Conservation (phyloP, 208 protist species). For the Novymonas esmeraldas region DNA sequence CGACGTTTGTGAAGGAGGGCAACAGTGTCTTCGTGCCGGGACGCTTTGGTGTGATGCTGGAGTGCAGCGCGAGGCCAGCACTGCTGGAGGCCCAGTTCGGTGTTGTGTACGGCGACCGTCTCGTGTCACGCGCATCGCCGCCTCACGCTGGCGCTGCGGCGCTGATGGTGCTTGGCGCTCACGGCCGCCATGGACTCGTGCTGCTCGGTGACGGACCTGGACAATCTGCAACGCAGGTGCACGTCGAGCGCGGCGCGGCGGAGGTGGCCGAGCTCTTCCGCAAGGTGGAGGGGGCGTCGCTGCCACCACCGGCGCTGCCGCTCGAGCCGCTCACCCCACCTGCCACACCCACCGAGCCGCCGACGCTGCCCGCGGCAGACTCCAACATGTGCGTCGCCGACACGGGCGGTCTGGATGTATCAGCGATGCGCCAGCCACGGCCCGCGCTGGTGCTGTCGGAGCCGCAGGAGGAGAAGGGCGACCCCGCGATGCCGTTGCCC, state of each 20-base stretch:
- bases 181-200: conserved; percentile 40
- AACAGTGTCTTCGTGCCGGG: conserved; percentile 32
- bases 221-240: conserved; percentile 21
- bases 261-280: conserved; percentile 35
- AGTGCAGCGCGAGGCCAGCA: conserved; percentile 34
- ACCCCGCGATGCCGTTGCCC: too few species aligned
- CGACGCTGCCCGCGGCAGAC: too few species aligned
- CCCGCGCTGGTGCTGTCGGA: too few species aligned
- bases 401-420: too few species aligned
- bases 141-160: background rate
- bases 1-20: conserved; percentile 37
- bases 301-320: conserved; percentile 23
- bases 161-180: conserved; percentile 44
- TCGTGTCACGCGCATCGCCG: conserved; percentile 17
- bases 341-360: background rate
- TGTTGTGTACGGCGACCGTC: conserved; percentile 48
- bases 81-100: conserved; percentile 36
- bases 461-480: too few species aligned
- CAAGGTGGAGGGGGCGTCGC: conserved; percentile 23
- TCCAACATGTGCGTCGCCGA: too few species aligned
- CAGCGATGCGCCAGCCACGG: too few species aligned
- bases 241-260: conserved; percentile 13
- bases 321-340: conserved; percentile 13
- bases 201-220: conserved; percentile 37
- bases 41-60: conserved; percentile 39